Base-by-base conservation (phyloP, 345 rosid species). In the Heritiera fomes region DNA sequence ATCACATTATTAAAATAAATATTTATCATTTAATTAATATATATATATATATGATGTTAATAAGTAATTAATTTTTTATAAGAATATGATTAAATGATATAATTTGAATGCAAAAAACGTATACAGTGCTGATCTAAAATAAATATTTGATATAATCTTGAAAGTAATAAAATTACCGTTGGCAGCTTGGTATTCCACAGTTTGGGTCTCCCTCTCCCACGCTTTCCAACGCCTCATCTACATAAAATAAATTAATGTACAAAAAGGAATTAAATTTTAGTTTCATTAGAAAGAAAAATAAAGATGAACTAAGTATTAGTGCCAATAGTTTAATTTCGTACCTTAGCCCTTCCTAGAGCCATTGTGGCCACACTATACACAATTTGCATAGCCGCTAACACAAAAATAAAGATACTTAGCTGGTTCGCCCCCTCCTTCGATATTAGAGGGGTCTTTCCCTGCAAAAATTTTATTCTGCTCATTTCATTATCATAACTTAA, bases 281-380 rank as follows among this genome's bases (percentile, higher is more conserved):
- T 61, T 28, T 28, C 64, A 20, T 60, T n/a, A 11, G 23, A 61
- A 30, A 12, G 55, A 50, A 50, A 49, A 17, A 55, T 1, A 6
- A 55, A 55, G 20, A 55, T 65, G 8, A n/a, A 53, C 15, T 15
- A 53, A 23, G 28, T 23, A 13, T 2, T 53, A 53, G 58, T 49
- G 12, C 11, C 14, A 8, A 49, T 49, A 49, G 53, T 65, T 65
- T 6, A 53, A 15, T 20, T 1, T 18, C 9, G 38, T 82, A 93
- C 96, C 94, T 91, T 90, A 61, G 89, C 92, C 75, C 93, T 87
- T 71, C 94, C 96, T 45, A 91, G 47, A 49, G 88, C 91, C 90
- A 91, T 80, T 3, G 94, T 90, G 38, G 85, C 78, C 71, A 90
- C 89, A 81, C 87, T 86, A 73, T 83, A 91, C 47, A 90, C 84